Evolutionary conservation across 179 eudicot species (phyloP).

Genomic region (Beta lomatogona): DNA sequence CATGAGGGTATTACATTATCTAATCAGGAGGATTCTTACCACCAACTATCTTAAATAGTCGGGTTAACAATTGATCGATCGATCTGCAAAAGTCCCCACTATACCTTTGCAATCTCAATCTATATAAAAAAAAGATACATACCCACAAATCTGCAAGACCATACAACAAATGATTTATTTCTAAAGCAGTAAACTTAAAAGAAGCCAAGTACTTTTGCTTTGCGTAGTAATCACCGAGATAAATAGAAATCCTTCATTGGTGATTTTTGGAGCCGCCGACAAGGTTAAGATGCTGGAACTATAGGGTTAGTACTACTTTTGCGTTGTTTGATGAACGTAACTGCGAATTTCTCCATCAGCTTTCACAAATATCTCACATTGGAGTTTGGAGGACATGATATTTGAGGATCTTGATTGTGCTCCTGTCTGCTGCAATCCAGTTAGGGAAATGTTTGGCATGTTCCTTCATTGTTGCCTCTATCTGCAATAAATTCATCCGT

Average conservation of each 20-base stretch:
- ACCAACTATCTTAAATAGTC: too few species aligned
- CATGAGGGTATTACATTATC: too few species aligned
- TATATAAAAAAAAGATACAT: too few species aligned
- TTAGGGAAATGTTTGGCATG: conserved; percentile 94
- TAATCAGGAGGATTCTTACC: too few species aligned
- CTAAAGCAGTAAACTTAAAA: conserved; percentile 96
- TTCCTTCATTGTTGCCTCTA: conserved; percentile 95
- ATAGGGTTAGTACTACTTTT: conserved; percentile 24
- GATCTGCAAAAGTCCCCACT: too few species aligned
- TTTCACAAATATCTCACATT: conserved; percentile 47
- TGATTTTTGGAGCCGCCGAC: conserved; percentile 94
- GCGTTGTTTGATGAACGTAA: neutral
- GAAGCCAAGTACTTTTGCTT: conserved; percentile 98
- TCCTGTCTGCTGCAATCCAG: conserved; percentile 92
- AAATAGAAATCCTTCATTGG: conserved; percentile 89
- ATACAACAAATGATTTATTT: too few species aligned
- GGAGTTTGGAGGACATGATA: conserved; percentile 97
- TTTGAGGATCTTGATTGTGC: conserved; percentile 93
- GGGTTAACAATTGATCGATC: too few species aligned
- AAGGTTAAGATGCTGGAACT: conserved; percentile 83
- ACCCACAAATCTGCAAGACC: too few species aligned
- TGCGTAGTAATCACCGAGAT: conserved; percentile 87
- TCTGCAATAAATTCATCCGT: conserved; percentile 87
- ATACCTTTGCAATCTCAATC: too few species aligned
- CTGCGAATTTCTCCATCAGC: neutral